A percentile compares a stretch with the other conserved stretches of the same genome.
Evolutionary conservation across 176 grass and related monocot species (phyloP).

Genomic region (Miscanthus lutarioriparius): DNA sequence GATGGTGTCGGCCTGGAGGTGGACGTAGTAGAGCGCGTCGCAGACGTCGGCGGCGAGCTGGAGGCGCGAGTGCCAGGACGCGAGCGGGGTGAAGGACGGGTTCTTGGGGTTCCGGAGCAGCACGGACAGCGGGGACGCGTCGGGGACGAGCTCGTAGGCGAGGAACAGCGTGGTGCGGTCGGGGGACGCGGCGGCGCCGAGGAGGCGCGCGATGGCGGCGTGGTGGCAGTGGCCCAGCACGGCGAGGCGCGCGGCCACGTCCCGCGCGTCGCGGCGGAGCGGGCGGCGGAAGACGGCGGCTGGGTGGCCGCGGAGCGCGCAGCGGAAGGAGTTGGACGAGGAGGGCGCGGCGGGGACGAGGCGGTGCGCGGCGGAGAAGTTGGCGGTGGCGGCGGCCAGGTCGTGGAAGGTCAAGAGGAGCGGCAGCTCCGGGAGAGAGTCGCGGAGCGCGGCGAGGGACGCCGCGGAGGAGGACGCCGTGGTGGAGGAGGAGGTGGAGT

Average conservation of each 20-base stretch:
- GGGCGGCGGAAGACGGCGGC: constrained; percentile 74
- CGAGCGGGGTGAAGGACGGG: constrained; percentile 68
- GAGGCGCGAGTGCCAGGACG: constrained; percentile 64
- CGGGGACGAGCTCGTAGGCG: constrained; percentile 66
- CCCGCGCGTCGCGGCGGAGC: constrained; percentile 49
- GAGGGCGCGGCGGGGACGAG: constrained; percentile 18
- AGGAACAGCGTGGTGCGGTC: constrained; percentile 70
- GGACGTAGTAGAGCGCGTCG: constrained; percentile 82
- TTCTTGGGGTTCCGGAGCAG: constrained; percentile 75
- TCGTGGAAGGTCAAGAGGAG: constrained; percentile 64
- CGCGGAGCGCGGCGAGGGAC: constrained; percentile 56
- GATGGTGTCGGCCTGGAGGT: constrained; percentile 62
- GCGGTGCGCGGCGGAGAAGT: constrained; percentile 63
- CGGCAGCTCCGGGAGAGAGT: constrained; percentile 56
- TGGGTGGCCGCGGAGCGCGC: constrained; percentile 61
- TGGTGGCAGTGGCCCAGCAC: constrained; percentile 80
- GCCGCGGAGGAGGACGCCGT: constrained; percentile 42
- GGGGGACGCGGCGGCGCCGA: constrained; percentile 68
- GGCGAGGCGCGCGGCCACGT: constrained; percentile 42
- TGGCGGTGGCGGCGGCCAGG: constrained; percentile 64
- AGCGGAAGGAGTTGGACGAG: constrained; percentile 55
- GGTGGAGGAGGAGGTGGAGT: constrained; percentile 31
- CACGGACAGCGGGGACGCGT: constrained; percentile 49
- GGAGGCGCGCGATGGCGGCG: constrained; percentile 68
- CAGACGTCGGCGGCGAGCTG: constrained; percentile 69